A percentile compares a stretch with the other conserved stretches of the same genome.
These are phyloP conservation scores for Talaromyces sp. DNA, from an alignment of 2,329 filamentous ascomycete genomes.

Conservation along the genomic window DNA sequence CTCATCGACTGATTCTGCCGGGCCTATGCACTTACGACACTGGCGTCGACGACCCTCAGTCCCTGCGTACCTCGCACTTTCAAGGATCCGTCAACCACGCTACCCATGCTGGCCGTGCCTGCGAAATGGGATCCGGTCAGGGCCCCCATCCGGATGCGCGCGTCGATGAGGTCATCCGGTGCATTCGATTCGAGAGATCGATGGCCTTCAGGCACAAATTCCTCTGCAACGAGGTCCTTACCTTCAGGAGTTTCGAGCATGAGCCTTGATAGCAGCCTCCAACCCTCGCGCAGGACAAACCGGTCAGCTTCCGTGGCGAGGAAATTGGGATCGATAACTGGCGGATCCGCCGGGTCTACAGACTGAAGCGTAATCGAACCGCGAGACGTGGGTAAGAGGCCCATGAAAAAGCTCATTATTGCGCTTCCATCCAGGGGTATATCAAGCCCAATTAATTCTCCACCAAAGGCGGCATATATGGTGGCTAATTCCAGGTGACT, in stretches of 20 bases:
- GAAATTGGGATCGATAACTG: constrained; percentile 12
- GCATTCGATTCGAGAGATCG: background rate
- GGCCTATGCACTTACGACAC: constrained; percentile 9
- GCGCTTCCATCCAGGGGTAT: constrained; percentile 3
- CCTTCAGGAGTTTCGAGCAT: background rate
- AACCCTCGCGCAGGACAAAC: constrained; percentile 1
- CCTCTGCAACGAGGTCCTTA: constrained; percentile 1
- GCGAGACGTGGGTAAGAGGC: constrained; percentile 7
- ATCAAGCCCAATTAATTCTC: background rate
- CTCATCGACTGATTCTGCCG: background rate
- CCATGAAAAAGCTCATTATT: background rate
- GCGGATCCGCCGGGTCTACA: background rate
- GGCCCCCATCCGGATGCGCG: background rate
- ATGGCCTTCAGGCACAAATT: background rate
- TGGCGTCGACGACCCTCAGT: constrained; percentile 20
- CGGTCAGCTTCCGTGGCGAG: constrained; percentile 5
- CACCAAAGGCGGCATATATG: background rate
- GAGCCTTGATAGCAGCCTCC: background rate
- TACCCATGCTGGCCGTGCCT: constrained; percentile 21
- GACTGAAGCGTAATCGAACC: constrained; percentile 11
- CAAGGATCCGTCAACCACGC: constrained; percentile 20
- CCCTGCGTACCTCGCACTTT: constrained; percentile 18
- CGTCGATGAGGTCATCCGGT: background rate
- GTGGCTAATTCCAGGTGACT: constrained; percentile 10
- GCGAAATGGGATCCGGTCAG: background rate